Percentiles rank a stretch among this genome's conserved stretches.
phyloP scores from a whole-genome alignment of 192 early-diverging fungal species.

The Coemansia sp. region DNA sequence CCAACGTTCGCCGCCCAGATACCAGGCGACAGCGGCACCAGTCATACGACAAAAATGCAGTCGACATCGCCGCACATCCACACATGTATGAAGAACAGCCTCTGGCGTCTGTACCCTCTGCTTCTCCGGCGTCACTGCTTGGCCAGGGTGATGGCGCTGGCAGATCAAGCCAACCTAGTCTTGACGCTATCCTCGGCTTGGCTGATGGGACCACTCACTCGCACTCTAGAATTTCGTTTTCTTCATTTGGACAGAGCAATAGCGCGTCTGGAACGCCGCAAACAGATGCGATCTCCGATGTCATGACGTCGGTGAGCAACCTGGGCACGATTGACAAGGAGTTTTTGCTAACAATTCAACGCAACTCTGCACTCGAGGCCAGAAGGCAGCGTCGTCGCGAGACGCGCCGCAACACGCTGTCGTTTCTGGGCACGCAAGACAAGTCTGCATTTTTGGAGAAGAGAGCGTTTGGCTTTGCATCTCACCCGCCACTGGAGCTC shows the following conservation, averaged over 20 bases:
- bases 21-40: slow-evolving; percentile 43
- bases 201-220: slow-evolving; percentile 16
- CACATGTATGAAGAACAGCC: slow-evolving; percentile 41
- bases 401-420: slow-evolving; percentile 50
- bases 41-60: slow-evolving; percentile 42
- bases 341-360: slow-evolving; percentile 51
- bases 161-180: slow-evolving; percentile 17
- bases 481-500: slow-evolving; percentile 1
- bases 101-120: slow-evolving; percentile 37
- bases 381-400: slow-evolving; percentile 49
- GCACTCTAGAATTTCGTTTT: neutral
- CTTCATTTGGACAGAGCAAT: slow-evolving; percentile 2
- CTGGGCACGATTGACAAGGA: slow-evolving; percentile 47
- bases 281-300: slow-evolving; percentile 1
- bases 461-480: neutral
- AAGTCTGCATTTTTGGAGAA: slow-evolving; percentile 1
- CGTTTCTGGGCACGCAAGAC: slow-evolving; percentile 22
- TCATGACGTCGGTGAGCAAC: slow-evolving; percentile 11
- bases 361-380: slow-evolving; percentile 49
- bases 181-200: slow-evolving; percentile 20
- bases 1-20: slow-evolving; percentile 47
- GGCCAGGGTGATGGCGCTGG: slow-evolving; percentile 3
- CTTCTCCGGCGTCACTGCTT: slow-evolving; percentile 28
- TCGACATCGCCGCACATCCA: slow-evolving; percentile 43
- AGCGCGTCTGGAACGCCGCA: neutral